phyloP scores from a whole-genome alignment of 2,329 filamentous ascomycete species.

The Aspergillus jensenii region DNA sequence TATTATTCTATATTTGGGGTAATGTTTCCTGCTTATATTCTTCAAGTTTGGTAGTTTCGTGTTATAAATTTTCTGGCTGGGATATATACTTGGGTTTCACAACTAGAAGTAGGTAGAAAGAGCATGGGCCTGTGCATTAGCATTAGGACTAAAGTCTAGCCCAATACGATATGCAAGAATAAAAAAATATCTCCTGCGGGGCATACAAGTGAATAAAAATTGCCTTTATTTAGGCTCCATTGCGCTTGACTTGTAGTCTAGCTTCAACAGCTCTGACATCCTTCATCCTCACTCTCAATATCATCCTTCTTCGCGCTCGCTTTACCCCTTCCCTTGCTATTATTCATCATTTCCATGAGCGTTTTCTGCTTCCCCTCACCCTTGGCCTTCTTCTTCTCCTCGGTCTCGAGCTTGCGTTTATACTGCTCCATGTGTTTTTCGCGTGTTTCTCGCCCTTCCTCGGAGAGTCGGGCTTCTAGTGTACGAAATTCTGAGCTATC shows the following conservation, averaged over 20 bases:
- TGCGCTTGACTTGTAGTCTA: background rate
- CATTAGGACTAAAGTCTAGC: too few relatives aligned
- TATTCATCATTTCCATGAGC: conserved; percentile 33
- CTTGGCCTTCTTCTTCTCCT: conserved; percentile 48
- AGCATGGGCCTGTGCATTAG: too few relatives aligned
- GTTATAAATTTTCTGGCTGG: too few relatives aligned
- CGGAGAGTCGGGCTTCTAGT: conserved; percentile 65
- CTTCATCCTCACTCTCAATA: conserved; percentile 21
- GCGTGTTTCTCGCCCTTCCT: conserved; percentile 68
- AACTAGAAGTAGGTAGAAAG: too few relatives aligned
- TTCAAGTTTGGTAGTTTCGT: background rate
- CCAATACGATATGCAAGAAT: too few relatives aligned
- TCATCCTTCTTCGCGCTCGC: conserved; percentile 3
- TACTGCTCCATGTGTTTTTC: conserved; percentile 75
- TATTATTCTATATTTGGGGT: background rate
- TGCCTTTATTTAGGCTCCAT: background rate
- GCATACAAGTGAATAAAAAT: too few relatives aligned
- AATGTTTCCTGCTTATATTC: background rate
- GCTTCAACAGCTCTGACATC: conserved; percentile 17
- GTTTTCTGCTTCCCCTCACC: conserved; percentile 41
- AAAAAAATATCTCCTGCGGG: too few relatives aligned
- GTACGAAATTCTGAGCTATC: conserved; percentile 70
- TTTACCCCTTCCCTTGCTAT: conserved; percentile 15
- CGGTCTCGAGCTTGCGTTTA: conserved; percentile 69
- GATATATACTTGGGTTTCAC: too few relatives aligned